Percentiles rank a stretch among this genome's conserved stretches.
phyloP scores from a whole-genome alignment of 2,329 filamentous ascomycete genomes.

The Annulohypoxylon truncatum region DNA sequence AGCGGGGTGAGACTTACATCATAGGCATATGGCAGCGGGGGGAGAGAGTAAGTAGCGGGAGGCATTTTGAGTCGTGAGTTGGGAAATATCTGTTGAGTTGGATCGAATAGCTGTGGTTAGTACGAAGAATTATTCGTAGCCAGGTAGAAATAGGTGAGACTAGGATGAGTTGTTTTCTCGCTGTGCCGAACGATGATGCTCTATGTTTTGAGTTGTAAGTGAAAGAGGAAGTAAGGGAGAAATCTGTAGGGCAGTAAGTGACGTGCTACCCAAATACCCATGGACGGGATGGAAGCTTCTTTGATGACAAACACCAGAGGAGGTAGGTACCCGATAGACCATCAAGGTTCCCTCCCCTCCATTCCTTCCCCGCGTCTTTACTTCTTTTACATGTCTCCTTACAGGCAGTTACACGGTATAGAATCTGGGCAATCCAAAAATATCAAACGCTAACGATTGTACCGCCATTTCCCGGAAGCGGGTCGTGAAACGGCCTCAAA shows the following conservation, averaged over 20 bases:
- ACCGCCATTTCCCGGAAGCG: slow-evolving; percentile 18
- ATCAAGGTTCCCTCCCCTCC: slow-evolving; percentile 34
- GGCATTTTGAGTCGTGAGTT: slow-evolving; percentile 47
- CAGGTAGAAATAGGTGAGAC: not conserved
- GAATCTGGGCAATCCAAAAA: not conserved
- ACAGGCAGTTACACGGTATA: not conserved
- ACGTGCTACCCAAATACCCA: not conserved
- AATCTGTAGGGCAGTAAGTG: not conserved
- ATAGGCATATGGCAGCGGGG: slow-evolving; percentile 75
- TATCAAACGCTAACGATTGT: slow-evolving; percentile 1
- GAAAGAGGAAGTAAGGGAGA: not conserved
- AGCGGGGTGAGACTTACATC: slow-evolving; percentile 65
- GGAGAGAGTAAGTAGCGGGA: slow-evolving; percentile 68
- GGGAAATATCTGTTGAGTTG: not conserved
- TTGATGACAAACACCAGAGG: slow-evolving; percentile 21
- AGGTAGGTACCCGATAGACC: slow-evolving; percentile 14
- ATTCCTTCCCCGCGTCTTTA: slow-evolving; percentile 21
- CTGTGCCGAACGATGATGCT: not conserved
- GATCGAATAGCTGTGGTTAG: not conserved
- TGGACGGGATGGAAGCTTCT: slow-evolving; percentile 5
- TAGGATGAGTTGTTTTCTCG: not conserved
- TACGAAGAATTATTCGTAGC: not conserved
- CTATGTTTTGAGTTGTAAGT: not conserved
- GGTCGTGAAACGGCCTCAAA: slow-evolving; percentile 39
- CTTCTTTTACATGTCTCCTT: not conserved